Conservation (phyloP, 1,139 yeast genomes). For the Kazachstania sp. region DNA sequence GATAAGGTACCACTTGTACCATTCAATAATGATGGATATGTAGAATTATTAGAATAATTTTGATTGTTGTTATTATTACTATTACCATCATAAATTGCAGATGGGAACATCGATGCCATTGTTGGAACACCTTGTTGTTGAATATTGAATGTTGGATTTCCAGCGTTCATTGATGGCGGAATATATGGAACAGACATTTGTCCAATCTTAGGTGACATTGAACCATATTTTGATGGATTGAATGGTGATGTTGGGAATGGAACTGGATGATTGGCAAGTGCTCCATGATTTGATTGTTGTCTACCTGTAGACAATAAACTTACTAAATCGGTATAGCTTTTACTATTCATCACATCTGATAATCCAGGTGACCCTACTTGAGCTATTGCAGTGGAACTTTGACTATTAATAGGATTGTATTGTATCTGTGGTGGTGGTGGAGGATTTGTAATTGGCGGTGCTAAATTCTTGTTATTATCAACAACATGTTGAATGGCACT, state of each 20-base stretch:
- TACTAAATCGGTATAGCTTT: constrained; percentile 16
- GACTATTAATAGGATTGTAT: neutral
- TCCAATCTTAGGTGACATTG: constrained; percentile 1
- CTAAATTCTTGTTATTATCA: neutral
- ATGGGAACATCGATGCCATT: constrained; percentile 1
- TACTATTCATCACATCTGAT: constrained; percentile 3
- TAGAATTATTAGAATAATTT: neutral
- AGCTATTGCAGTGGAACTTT: neutral
- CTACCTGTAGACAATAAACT: constrained; percentile 10
- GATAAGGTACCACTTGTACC: neutral
- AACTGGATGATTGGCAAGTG: neutral
- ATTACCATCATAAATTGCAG: neutral
- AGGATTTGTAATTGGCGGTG: neutral
- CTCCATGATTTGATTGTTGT: neutral
- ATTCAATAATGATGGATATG: neutral
- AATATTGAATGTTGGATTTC: neutral
- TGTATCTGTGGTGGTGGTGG: neutral
- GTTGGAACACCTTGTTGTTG: neutral
- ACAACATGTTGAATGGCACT: neutral
- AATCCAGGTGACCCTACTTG: constrained; percentile 1
- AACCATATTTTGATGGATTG: neutral
- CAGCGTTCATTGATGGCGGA: constrained; percentile 1
- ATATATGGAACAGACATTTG: constrained; percentile 6
- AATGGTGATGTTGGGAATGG: neutral
- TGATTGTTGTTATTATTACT: too few relatives aligned